phyloP scores from a whole-genome alignment of 257 asterid species.

The Solanum okadae region DNA sequence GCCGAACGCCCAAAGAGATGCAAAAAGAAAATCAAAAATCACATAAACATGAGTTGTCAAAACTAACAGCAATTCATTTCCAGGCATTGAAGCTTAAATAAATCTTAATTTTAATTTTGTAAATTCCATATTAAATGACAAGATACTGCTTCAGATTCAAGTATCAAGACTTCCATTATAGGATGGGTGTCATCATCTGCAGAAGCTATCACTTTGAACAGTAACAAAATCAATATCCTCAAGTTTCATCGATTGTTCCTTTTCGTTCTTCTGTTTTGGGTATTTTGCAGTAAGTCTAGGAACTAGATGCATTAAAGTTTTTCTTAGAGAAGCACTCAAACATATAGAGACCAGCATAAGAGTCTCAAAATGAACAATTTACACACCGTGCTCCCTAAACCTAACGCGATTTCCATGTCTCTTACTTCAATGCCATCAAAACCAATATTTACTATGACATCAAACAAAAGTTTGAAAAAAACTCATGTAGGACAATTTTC shows the following conservation, averaged over 20 bases:
- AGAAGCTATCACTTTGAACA: not conserved
- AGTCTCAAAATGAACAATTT: not conserved
- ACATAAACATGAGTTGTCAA: not conserved
- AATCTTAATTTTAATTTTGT: not conserved
- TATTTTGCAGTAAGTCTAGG: not conserved
- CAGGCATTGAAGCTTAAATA: not conserved
- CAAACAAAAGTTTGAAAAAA: not conserved
- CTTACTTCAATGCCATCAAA: not conserved
- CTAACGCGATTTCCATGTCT: not conserved
- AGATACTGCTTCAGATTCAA: not conserved
- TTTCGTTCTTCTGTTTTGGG: not conserved
- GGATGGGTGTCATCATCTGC: not conserved
- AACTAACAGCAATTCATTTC: not conserved
- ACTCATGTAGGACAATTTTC: not conserved
- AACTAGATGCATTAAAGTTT: not conserved
- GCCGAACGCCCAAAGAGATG: slow-evolving; percentile 6
- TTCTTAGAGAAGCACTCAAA: not conserved
- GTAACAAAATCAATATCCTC: not conserved
- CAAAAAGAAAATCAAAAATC: not conserved
- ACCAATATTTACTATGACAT: not conserved
- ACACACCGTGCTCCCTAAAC: not conserved
- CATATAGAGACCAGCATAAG: not conserved
- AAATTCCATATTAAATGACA: not conserved
- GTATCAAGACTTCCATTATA: not conserved
- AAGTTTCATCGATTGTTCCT: not conserved